A percentile compares a stretch with the other conserved stretches of the same genome.
phyloP scores from a whole-genome alignment of 192 early-diverging fungal genomes.

The Backusella morwellensis region DNA sequence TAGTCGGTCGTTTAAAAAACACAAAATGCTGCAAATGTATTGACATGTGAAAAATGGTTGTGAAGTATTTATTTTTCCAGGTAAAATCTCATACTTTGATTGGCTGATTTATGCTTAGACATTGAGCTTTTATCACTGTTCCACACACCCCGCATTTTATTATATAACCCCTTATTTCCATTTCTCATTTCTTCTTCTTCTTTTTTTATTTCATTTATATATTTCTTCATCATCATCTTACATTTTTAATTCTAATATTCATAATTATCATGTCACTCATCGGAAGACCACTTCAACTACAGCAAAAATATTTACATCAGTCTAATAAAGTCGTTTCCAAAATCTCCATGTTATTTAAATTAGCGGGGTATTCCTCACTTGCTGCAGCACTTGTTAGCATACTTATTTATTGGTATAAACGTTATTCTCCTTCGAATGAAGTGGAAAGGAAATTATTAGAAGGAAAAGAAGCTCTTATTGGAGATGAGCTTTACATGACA shows the following conservation, averaged over 20 bases:
- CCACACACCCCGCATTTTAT: not conserved
- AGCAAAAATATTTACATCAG: conserved; percentile 1
- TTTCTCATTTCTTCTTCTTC: conserved; percentile 2
- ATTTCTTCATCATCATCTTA: not conserved
- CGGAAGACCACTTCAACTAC: not conserved
- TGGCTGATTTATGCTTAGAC: not conserved
- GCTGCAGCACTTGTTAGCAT: conserved; percentile 23
- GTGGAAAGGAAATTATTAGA: not conserved
- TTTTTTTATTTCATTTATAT: not conserved
- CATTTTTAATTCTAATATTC: not conserved
- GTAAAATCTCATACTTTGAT: not conserved
- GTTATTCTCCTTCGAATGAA: not conserved
- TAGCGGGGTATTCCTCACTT: conserved; percentile 31
- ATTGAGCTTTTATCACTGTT: not conserved
- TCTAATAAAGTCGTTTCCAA: conserved; percentile 10
- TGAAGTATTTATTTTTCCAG: not conserved
- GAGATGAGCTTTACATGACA: not conserved
- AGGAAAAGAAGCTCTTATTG: not conserved
- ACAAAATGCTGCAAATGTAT: not conserved
- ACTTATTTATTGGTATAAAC: conserved; percentile 17
- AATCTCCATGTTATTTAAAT: conserved; percentile 18
- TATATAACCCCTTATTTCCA: not conserved
- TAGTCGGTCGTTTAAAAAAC: not conserved
- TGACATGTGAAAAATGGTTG: conserved; percentile 7
- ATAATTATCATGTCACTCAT: not conserved